Conservation (phyloP, 2,329 filamentous ascomycete species). For the Trichoderma polysporum region DNA sequence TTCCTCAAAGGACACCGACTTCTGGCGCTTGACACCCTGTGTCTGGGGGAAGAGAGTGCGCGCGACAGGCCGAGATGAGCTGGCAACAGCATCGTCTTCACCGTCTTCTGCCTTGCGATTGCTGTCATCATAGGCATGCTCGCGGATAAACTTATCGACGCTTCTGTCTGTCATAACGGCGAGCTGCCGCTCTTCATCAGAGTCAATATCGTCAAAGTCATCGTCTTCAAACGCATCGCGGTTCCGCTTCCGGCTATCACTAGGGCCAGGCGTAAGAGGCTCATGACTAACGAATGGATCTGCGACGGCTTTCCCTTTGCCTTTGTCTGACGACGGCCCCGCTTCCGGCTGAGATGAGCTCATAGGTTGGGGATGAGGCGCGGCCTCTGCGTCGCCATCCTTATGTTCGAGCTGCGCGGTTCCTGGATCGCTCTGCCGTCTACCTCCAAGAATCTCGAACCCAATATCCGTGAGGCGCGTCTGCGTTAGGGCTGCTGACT, state of each 20-base stretch:
- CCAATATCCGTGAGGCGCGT: constrained; percentile 33
- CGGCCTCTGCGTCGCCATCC: neutral
- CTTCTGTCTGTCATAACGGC: constrained; percentile 38
- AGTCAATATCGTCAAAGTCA: constrained; percentile 36
- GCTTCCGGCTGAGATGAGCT: constrained; percentile 7
- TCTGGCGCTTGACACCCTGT: constrained; percentile 32
- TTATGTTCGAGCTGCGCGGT: neutral
- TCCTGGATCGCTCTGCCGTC: constrained; percentile 21
- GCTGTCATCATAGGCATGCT: constrained; percentile 23
- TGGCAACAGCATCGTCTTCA: constrained; percentile 27
- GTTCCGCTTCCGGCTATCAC: constrained; percentile 32
- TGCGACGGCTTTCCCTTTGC: neutral
- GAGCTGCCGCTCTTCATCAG: constrained; percentile 43
- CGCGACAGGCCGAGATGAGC: constrained; percentile 37
- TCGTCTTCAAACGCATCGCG: constrained; percentile 30
- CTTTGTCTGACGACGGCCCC: neutral
- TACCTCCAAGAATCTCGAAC: constrained; percentile 28
- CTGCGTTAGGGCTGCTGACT: constrained; percentile 33
- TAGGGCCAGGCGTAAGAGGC: constrained; percentile 12
- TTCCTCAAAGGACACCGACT: constrained; percentile 36
- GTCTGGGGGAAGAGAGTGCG: constrained; percentile 38
- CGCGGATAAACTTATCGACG: constrained; percentile 28
- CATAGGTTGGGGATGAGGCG: neutral
- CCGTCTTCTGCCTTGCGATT: constrained; percentile 24
- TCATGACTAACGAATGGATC: neutral